Conservation (phyloP, 345 rosid species). For the Moringa oleifera region DNA sequence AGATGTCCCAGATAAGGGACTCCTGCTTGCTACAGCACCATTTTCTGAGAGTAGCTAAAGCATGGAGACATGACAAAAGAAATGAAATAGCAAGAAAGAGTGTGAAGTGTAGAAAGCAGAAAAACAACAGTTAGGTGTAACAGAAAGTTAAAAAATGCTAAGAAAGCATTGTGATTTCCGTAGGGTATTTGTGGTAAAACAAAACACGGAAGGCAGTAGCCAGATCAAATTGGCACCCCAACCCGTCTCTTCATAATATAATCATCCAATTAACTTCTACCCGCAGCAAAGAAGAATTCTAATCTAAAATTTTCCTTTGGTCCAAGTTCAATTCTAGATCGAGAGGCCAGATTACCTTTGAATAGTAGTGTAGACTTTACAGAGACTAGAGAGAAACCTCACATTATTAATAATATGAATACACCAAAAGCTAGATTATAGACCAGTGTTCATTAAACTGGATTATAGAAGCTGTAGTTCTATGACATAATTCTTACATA, state of each 20-base stretch:
- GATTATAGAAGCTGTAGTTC: not conserved
- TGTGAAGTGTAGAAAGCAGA: not conserved
- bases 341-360: too few relatives aligned
- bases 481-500: not conserved
- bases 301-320: not conserved
- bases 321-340: not conserved
- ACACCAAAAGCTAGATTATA: not conserved
- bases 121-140: not conserved
- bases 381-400: not conserved
- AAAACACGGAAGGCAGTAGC: not conserved
- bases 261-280: not conserved
- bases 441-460: too few relatives aligned
- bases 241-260: not conserved
- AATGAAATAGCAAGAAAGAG: not conserved
- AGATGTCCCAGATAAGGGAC: not conserved
- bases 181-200: too few relatives aligned
- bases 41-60: not conserved
- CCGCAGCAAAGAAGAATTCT: not conserved
- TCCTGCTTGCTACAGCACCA: not conserved
- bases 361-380: not conserved
- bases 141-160: not conserved
- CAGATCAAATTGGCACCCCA: not conserved
- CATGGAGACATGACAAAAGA: not conserved
- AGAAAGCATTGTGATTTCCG: too few relatives aligned
- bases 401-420: too few relatives aligned